phyloP scores from a whole-genome alignment of 2,329 filamentous ascomycete genomes.

The Fusarium drepaniforme region DNA sequence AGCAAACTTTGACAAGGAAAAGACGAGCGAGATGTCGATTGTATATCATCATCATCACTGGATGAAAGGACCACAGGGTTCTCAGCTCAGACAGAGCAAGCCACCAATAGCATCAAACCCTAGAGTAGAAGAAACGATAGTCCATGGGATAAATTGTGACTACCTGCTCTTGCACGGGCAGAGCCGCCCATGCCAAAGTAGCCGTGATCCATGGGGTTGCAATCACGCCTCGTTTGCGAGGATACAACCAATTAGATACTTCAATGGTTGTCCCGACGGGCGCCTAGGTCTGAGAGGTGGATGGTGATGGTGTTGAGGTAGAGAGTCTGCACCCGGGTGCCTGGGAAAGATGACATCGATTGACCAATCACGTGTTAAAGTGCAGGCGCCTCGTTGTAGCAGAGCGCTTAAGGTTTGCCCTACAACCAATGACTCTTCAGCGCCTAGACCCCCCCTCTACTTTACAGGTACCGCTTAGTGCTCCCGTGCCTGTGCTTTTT shows the following conservation, averaged over 20 bases:
- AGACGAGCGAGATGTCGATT: constrained; percentile 14
- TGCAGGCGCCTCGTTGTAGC: constrained; percentile 16
- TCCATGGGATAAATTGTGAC: background rate
- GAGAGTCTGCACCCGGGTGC: constrained; percentile 22
- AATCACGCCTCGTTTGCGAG: background rate
- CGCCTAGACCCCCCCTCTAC: background rate
- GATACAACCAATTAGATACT: constrained; percentile 4
- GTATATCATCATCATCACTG: constrained; percentile 31
- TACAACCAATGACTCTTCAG: background rate
- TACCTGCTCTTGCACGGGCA: constrained; percentile 10
- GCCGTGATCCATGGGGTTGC: constrained; percentile 11
- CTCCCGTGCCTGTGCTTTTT: background rate
- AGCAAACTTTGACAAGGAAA: constrained; percentile 11
- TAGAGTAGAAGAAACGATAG: background rate
- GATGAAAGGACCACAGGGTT: constrained; percentile 27
- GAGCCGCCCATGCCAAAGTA: constrained; percentile 24
- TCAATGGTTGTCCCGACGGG: constrained; percentile 8
- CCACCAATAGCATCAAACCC: background rate
- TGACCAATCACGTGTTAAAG: constrained; percentile 17
- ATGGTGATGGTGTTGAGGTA: constrained; percentile 3
- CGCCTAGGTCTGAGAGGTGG: constrained; percentile 27
- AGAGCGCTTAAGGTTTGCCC: constrained; percentile 23
- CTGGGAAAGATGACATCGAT: background rate
- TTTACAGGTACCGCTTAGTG: background rate
- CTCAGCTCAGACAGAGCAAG: constrained; percentile 16